Evolutionary conservation across 495 filamentous ascomycete genomes (phyloP).

Genomic region (Penicillium robsamsonii): DNA sequence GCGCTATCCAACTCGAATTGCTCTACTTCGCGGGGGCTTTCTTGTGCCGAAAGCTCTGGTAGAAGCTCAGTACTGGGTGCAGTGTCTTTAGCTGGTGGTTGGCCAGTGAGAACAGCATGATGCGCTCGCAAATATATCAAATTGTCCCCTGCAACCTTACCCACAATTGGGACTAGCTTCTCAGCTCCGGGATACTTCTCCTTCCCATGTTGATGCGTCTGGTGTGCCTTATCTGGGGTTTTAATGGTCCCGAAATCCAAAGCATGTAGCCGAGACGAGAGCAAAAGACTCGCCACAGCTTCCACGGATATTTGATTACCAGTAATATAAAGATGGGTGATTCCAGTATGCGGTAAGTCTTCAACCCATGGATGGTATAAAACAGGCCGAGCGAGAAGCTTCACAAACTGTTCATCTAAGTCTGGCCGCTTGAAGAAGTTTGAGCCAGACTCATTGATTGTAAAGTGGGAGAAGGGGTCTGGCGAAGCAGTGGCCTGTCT

Average conservation of each 20-base stretch:
- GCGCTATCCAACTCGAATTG: constrained; percentile 37
- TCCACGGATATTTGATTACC: constrained; percentile 59
- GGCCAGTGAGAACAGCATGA: constrained; percentile 54
- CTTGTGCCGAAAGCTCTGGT: constrained; percentile 36
- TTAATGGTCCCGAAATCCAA: constrained; percentile 52
- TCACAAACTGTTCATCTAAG: constrained; percentile 50
- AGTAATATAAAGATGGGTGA: constrained; percentile 60
- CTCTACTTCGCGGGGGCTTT: constrained; percentile 25
- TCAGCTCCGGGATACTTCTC: constrained; percentile 46
- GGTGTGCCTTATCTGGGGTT: constrained; percentile 32
- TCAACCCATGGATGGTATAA: constrained; percentile 54
- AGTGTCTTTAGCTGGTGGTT: constrained; percentile 37
- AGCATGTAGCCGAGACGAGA: constrained; percentile 49
- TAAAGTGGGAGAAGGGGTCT: constrained; percentile 17
- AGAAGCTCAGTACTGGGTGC: constrained; percentile 26
- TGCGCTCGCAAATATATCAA: constrained; percentile 57
- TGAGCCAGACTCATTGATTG: constrained; percentile 5
- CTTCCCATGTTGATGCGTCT: constrained; percentile 14
- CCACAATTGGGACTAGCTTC: constrained; percentile 53
- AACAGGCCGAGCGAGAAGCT: constrained; percentile 47
- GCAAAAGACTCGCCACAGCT: constrained; percentile 53
- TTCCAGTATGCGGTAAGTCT: constrained; percentile 49
- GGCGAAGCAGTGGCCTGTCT: constrained; percentile 14
- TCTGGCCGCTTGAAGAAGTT: constrained; percentile 39
- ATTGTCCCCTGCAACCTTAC: constrained; percentile 42